These are phyloP conservation scores for Hyphodiscus sp. DNA, from an alignment of 2,329 filamentous ascomycete species.

Conservation along the genomic window DNA sequence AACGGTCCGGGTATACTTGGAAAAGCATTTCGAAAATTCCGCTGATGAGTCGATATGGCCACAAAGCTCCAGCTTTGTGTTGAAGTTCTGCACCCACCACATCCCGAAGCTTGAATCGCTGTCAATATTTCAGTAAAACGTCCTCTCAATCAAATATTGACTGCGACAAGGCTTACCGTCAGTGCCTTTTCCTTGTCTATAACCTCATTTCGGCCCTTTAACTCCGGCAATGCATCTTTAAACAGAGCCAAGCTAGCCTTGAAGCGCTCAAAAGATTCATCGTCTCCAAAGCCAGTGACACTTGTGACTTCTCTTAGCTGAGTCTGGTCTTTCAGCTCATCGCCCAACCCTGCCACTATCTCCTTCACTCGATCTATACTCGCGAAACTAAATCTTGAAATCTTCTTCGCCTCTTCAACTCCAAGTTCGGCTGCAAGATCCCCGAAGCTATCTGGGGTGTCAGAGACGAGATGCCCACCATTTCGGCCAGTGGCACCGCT, in stretches of 20 bases:
- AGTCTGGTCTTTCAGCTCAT: background rate
- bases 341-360: background rate
- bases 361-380: background rate
- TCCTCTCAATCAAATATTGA: conserved; percentile 12
- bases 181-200: background rate
- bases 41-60: conserved; percentile 45
- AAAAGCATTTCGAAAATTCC: conserved; percentile 39
- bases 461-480: conserved; percentile 39
- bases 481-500: conserved; percentile 49
- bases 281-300: background rate
- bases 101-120: conserved; percentile 33
- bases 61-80: conserved; percentile 41
- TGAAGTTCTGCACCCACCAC: conserved; percentile 36
- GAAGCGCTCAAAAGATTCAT: background rate
- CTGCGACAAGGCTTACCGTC: background rate
- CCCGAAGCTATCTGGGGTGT: background rate
- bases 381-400: conserved; percentile 18
- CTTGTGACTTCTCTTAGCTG: background rate
- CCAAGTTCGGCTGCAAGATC: conserved; percentile 35
- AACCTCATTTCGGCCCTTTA: background rate
- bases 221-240: background rate
- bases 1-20: conserved; percentile 24
- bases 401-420: conserved; percentile 32
- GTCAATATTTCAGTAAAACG: conserved; percentile 6
- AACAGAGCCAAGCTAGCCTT: background rate